Conservation (phyloP, 2,329 filamentous ascomycete species). For the Colletotrichum simmondsii region DNA sequence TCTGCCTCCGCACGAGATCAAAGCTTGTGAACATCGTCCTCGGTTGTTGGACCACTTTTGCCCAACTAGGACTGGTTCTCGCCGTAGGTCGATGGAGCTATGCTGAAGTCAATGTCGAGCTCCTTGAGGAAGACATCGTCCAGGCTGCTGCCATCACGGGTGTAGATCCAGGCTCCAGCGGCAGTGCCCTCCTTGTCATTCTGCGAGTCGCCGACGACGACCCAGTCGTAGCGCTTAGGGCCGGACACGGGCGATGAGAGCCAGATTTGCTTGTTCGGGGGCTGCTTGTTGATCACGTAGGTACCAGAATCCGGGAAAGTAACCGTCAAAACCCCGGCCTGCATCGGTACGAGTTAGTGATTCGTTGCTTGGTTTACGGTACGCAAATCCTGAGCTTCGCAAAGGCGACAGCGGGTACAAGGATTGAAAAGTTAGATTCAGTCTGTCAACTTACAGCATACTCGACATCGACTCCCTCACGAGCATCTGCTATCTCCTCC, state of each 20-base stretch:
- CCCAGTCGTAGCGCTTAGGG: slow-evolving; percentile 95
- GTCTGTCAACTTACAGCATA: slow-evolving; percentile 74
- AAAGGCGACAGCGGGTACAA: neutral
- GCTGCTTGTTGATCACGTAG: slow-evolving; percentile 98
- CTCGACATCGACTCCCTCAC: slow-evolving; percentile 86
- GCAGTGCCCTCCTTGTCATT: slow-evolving; percentile 82
- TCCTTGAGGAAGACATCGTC: slow-evolving; percentile 80
- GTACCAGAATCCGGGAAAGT: slow-evolving; percentile 76
- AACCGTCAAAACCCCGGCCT: slow-evolving; percentile 90
- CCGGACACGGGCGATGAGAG: slow-evolving; percentile 90
- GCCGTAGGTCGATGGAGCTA: slow-evolving; percentile 37
- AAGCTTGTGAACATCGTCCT: neutral
- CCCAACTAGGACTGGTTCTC: slow-evolving; percentile 29
- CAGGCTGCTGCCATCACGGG: slow-evolving; percentile 83
- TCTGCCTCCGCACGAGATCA: too few relatives aligned
- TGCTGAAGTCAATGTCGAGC: slow-evolving; percentile 72
- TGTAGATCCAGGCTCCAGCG: slow-evolving; percentile 85
- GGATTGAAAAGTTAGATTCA: neutral
- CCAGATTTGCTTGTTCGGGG: slow-evolving; percentile 98
- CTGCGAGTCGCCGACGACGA: slow-evolving; percentile 78
- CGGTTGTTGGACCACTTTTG: neutral
- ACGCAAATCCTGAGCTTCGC: slow-evolving; percentile 12
- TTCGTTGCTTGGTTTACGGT: slow-evolving; percentile 20
- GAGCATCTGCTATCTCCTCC: slow-evolving; percentile 79
- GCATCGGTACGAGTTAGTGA: slow-evolving; percentile 1